phyloP scores from a whole-genome alignment of 257 asterid species.

The Coffea eugenioides region DNA sequence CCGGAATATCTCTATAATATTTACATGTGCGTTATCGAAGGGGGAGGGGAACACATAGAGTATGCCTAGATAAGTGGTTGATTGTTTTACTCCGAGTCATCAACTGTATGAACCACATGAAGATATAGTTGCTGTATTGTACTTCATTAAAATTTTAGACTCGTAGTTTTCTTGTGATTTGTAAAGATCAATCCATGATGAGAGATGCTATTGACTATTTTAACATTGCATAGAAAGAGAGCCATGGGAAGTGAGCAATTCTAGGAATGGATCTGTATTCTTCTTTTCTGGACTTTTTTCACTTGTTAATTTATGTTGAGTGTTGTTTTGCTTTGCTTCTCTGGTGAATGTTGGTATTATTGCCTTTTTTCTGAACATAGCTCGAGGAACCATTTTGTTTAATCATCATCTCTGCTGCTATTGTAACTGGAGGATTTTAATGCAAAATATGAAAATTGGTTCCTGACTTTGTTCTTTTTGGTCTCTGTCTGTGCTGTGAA shows the following conservation, averaged over 20 bases:
- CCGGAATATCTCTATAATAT: too few relatives aligned
- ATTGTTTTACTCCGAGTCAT: too few relatives aligned
- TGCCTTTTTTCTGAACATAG: background rate
- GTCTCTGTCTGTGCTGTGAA: background rate
- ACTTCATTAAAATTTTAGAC: too few relatives aligned
- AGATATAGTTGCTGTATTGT: too few relatives aligned
- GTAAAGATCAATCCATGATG: background rate
- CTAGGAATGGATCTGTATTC: too few relatives aligned
- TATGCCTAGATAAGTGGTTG: too few relatives aligned
- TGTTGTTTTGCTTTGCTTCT: background rate
- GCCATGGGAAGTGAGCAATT: background rate
- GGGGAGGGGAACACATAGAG: too few relatives aligned
- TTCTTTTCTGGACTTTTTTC: background rate
- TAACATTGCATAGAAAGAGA: too few relatives aligned
- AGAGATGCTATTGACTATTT: too few relatives aligned
- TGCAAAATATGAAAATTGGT: background rate
- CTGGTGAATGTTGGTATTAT: background rate
- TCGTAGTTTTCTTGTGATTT: background rate
- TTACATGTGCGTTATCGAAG: too few relatives aligned
- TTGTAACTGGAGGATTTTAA: background rate
- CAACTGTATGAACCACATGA: too few relatives aligned
- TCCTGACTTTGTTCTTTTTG: background rate
- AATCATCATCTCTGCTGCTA: background rate
- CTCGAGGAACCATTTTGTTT: background rate
- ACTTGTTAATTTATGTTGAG: background rate